Evolutionary conservation across 176 grass and related monocot species (phyloP).

Genomic region (Lolium rigidum): DNA sequence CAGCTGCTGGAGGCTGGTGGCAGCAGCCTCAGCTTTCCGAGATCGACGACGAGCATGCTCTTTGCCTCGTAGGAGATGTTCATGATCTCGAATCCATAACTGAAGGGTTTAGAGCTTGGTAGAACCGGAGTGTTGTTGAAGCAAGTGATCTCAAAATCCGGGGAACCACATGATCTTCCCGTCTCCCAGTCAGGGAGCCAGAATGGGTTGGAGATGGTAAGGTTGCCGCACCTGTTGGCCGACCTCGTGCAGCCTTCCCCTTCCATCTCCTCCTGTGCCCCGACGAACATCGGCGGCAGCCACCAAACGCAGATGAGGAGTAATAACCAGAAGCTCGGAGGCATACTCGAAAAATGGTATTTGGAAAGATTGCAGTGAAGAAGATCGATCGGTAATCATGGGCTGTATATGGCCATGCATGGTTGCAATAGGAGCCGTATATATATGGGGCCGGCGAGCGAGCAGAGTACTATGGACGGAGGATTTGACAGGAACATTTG

Average conservation of each 20-base stretch:
- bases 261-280: background rate
- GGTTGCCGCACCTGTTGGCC: constrained; percentile 29
- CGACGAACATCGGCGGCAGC: background rate
- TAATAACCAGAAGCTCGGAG: background rate
- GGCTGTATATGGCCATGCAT: too few species aligned
- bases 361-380: too few species aligned
- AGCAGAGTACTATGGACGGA: too few species aligned
- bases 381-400: too few species aligned
- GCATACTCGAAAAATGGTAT: too few species aligned
- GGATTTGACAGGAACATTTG: too few species aligned
- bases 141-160: constrained; percentile 38
- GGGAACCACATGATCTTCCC: background rate
- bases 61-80: background rate
- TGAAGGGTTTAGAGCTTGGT: background rate
- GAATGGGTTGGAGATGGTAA: constrained; percentile 32
- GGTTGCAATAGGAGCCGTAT: too few species aligned
- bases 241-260: background rate
- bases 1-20: background rate
- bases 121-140: background rate
- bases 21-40: background rate
- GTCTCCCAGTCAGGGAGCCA: background rate
- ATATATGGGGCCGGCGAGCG: too few species aligned
- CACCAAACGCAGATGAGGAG: background rate
- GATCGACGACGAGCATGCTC: background rate
- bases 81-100: background rate